These are phyloP conservation scores for Eucalyptus pumila DNA, from an alignment of 345 rosid genomes.

Conservation along the genomic window DNA sequence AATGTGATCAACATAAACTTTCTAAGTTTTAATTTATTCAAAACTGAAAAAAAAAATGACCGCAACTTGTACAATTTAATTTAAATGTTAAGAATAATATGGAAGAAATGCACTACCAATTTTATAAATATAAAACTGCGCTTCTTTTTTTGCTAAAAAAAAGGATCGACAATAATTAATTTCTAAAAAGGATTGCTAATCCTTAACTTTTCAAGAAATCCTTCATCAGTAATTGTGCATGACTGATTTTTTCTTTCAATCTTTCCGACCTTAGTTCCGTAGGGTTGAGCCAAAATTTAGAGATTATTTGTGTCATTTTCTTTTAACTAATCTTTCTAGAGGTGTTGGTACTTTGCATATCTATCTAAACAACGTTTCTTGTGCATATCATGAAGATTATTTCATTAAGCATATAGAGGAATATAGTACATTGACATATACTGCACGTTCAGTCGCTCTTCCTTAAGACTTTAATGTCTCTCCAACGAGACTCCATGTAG, in stretches of 20 bases:
- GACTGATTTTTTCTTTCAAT: not conserved
- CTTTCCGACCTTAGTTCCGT: not conserved
- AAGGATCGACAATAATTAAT: accelerated
- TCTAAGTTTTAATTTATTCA: not conserved
- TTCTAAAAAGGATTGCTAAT: not conserved
- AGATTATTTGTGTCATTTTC: no score
- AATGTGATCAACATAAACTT: not conserved
- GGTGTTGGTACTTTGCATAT: not conserved
- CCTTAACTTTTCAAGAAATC: not conserved
- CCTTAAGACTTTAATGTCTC: constrained; percentile 3
- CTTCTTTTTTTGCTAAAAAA: not conserved
- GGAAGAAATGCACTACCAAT: not conserved
- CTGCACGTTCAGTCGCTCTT: not conserved
- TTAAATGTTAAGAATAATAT: not conserved
- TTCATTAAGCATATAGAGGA: not conserved
- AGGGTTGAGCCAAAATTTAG: not conserved
- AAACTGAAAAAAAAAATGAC: not conserved
- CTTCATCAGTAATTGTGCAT: not conserved
- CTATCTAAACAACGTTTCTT: not conserved
- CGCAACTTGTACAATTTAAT: not conserved
- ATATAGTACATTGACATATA: not conserved
- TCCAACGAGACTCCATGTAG: constrained; percentile 33
- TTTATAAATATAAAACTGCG: accelerated
- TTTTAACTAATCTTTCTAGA: no score
- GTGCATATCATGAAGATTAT: not conserved